Percentiles rank a stretch among this genome's conserved stretches.
Conservation (phyloP, 2,329 filamentous ascomycete genomes). For the Fusarium acutatum region DNA sequence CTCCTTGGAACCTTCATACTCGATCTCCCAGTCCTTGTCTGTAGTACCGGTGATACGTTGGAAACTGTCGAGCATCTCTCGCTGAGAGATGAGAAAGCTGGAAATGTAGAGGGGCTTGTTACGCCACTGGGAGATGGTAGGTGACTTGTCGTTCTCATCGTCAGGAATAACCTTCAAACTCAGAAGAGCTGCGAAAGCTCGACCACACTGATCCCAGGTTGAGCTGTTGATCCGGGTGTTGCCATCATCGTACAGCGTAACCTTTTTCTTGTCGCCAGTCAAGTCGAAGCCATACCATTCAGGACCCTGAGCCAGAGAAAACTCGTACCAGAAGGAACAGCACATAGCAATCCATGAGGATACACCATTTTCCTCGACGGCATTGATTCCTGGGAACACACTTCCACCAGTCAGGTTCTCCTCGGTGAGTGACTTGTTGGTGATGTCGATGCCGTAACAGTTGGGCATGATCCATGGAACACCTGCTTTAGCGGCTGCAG, state of each 20-base stretch:
- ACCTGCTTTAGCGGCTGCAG: constrained; percentile 63
- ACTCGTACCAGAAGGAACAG: constrained; percentile 66
- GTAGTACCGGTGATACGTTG: constrained; percentile 66
- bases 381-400: constrained; percentile 41
- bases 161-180: constrained; percentile 57
- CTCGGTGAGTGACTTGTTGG: constrained; percentile 48
- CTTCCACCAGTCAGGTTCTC: constrained; percentile 43
- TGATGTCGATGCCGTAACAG: constrained; percentile 53
- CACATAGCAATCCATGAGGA: constrained; percentile 59
- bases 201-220: constrained; percentile 67
- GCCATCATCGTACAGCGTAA: constrained; percentile 66
- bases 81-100: constrained; percentile 67
- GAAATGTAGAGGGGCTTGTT: constrained; percentile 61
- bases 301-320: constrained; percentile 52
- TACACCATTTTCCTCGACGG: constrained; percentile 51
- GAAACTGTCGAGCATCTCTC: constrained; percentile 69
- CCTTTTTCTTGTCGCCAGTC: constrained; percentile 42
- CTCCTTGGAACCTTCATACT: constrained; percentile 54
- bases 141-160: constrained; percentile 45
- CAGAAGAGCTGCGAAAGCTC: constrained; percentile 60
- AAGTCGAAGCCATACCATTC: constrained; percentile 60
- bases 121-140: constrained; percentile 42
- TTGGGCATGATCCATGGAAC: constrained; percentile 67
- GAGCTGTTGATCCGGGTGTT: constrained; percentile 63
- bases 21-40: constrained; percentile 61